Evolutionary conservation across 2,329 filamentous ascomycete genomes (phyloP).

Genomic region (Chrysoporthe deuterocubensis): DNA sequence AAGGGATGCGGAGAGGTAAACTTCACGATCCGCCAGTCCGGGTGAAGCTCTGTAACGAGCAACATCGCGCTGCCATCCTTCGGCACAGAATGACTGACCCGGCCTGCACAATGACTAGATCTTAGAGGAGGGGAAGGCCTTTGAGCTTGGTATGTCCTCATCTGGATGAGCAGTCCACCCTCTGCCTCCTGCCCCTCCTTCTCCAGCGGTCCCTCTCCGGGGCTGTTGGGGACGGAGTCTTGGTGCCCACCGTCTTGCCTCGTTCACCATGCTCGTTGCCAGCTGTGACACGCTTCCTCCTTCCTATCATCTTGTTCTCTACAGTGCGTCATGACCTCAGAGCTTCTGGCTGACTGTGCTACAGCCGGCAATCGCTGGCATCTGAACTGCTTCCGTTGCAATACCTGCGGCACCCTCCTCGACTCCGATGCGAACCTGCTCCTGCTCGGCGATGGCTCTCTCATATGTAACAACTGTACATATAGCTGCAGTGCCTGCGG

Average conservation of each 20-base stretch:
- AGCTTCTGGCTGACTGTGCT: constrained; percentile 31
- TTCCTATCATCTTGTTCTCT: constrained; percentile 22
- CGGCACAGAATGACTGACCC: constrained; percentile 19
- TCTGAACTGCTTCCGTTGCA: constrained; percentile 97
- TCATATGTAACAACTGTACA: constrained; percentile 99
- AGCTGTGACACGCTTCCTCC: not conserved
- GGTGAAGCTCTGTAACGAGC: not conserved
- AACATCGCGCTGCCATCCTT: constrained; percentile 36
- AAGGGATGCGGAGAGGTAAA: constrained; percentile 89
- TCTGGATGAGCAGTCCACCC: not conserved
- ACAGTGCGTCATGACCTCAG: constrained; percentile 29
- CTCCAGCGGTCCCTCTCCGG: not conserved
- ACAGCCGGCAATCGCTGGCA: constrained; percentile 96
- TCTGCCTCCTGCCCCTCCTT: constrained; percentile 8
- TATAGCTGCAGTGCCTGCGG: constrained; percentile 97
- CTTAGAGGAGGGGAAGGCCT: constrained; percentile 97
- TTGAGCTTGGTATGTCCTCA: constrained; percentile 78
- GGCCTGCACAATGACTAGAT: constrained; percentile 62
- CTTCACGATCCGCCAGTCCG: not conserved
- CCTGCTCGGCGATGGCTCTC: constrained; percentile 92
- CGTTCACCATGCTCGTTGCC: constrained; percentile 3
- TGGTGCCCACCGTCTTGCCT: not conserved
- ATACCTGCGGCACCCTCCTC: constrained; percentile 91
- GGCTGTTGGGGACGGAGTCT: not conserved
- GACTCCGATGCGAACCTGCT: constrained; percentile 98